Base-by-base conservation (phyloP, 192 early-diverging fungal genomes). In the Funneliformis geosporum region DNA sequence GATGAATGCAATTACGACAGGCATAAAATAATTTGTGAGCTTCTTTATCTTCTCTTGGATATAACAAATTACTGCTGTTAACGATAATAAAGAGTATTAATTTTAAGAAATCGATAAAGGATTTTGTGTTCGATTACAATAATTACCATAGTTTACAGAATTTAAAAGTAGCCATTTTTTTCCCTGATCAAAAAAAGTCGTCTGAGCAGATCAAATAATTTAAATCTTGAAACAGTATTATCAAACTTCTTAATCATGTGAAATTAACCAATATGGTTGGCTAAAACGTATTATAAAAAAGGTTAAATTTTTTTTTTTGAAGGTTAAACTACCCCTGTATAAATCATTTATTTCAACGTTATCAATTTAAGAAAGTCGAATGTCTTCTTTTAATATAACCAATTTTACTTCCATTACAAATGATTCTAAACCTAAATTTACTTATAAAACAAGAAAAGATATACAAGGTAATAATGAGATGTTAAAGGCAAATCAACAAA, bases 1-100 rank as follows among this genome's bases (percentile, higher is more conserved):
- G 84, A 75, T 89, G 89, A 28, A 91, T 87, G 82, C 94, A 95
- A 82, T 93, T 93, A 74, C 93, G 89, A 83, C 94, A 95, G 18
- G 92, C 92, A 81, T 88, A 92, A 80, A 91, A 84, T 38, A 95
- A 83, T 50, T 75, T 79, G 21, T 86, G 88, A 55, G 68, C 83
- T 8, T 75, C 78, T 39, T 85, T 82, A 76, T 95, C 89, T 82
- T 94, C 93, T 81, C 89, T 86, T 68, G 94, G 94, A 80, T 95
- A 94, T 77, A 95, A 86, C 83, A 95, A 84, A 75, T 95, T 95
- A 86, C 91, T 92, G 88, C 94, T 91, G 73, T 69, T 38, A 39
- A 40, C 8, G 33, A 39, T 40, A 69, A 40, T 39, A 40, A 69
- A 21, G 5, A 69, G 38, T 4, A 18, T 5, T n/a, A 9, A 12